A percentile compares a stretch with the other conserved stretches of the same genome.
phyloP scores from a whole-genome alignment of 805 yeast genomes.

The Maudiozyma turicensis region DNA sequence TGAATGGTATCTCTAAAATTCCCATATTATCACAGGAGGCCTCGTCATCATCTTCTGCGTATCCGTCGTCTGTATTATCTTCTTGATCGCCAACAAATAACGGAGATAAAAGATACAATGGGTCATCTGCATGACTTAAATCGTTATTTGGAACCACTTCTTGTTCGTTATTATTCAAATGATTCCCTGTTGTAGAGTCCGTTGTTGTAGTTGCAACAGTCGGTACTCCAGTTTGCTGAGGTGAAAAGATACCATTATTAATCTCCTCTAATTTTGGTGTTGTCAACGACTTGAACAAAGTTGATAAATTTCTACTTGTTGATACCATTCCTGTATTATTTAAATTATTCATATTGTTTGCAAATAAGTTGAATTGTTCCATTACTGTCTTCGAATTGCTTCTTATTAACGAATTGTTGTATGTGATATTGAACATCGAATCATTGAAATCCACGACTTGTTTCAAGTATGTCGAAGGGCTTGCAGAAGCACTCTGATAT shows the following conservation, averaged over 20 bases:
- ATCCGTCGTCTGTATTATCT: conserved; percentile 24
- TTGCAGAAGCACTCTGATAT: background rate
- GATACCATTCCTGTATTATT: background rate
- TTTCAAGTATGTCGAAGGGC: conserved; percentile 1
- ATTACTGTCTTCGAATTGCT: conserved; percentile 18
- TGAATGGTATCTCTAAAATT: conserved; percentile 24
- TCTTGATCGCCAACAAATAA: conserved; percentile 1
- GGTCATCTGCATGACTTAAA: background rate
- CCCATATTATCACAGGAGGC: conserved; percentile 15
- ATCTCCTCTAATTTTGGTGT: conserved; percentile 3
- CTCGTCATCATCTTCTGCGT: conserved; percentile 27
- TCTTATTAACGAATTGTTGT: conserved; percentile 7
- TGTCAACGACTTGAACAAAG: conserved; percentile 1
- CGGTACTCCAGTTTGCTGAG: background rate
- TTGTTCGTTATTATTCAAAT: background rate
- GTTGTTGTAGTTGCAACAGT: background rate
- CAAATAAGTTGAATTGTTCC: conserved; percentile 24
- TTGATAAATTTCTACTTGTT: conserved; percentile 2
- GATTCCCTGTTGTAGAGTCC: background rate
- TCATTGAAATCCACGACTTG: conserved; percentile 1
- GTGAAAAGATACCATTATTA: conserved; percentile 1
- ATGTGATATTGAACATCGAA: background rate
- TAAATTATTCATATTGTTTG: background rate
- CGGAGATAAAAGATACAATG: conserved; percentile 2
- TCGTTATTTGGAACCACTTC: background rate